These are phyloP conservation scores for Lentinula novae-zelandiae DNA, from an alignment of 1,284 basidiomycete genomes.

Conservation along the genomic window DNA sequence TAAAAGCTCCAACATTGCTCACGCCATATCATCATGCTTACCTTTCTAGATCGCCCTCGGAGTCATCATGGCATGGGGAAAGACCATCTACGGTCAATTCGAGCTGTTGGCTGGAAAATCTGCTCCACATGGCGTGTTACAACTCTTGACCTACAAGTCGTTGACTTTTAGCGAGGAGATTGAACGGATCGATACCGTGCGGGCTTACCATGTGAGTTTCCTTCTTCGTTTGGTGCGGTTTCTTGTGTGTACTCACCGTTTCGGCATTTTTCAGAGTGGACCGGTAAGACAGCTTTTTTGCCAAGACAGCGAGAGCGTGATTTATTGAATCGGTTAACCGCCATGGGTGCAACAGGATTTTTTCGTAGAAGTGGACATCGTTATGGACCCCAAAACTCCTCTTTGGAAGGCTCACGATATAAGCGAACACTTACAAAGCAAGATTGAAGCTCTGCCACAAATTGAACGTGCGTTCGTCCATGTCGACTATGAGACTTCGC, in stretches of 20 bases:
- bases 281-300: constrained; percentile 40
- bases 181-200: constrained; percentile 82
- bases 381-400: constrained; percentile 87
- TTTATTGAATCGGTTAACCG: background rate
- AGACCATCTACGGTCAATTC: constrained; percentile 80
- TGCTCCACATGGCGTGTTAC: constrained; percentile 83
- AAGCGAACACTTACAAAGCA: constrained; percentile 90
- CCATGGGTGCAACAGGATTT: constrained; percentile 34
- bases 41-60: constrained; percentile 67
- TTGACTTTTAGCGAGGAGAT: constrained; percentile 87
- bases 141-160: constrained; percentile 91
- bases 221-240: constrained; percentile 6
- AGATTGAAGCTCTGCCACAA: constrained; percentile 87
- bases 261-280: constrained; percentile 44
- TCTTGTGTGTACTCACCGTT: constrained; percentile 13
- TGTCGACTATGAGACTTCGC: constrained; percentile 89
- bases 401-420: constrained; percentile 92
- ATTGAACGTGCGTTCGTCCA: constrained; percentile 93
- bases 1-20: background rate
- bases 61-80: constrained; percentile 80
- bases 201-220: constrained; percentile 77
- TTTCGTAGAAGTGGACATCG: constrained; percentile 93
- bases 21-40: background rate
- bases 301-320: background rate
- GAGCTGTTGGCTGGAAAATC: constrained; percentile 87